Evolutionary conservation across 2,329 filamentous ascomycete species (phyloP), one percentile per base, ranked within the genome.

Genomic region (Teratosphaeria nubilosa): DNA sequence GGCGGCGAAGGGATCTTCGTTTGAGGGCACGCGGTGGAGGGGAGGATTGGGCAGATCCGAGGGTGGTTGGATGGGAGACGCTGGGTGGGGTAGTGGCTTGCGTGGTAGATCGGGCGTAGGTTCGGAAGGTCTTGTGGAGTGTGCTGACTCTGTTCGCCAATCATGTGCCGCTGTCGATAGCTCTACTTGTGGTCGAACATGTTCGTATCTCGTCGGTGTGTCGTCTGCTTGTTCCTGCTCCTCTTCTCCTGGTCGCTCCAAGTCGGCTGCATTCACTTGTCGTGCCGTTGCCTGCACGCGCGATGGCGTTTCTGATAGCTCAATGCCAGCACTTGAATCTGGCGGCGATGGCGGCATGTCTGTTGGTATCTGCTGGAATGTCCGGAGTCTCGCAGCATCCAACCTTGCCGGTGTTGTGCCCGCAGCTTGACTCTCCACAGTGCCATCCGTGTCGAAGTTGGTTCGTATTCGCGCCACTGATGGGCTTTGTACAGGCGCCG

Each of bases 401-500:
- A 61, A 48, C 37, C 24, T 58, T 30, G 30, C 24, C 7, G 55
- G 55, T 2, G 31, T 52, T 16, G n/a, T 14, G 1, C 57, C 56
- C 45, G 56, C 34, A 5, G 59, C 32, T 2, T 45, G 58, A 11
- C 54, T 56, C 16, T 61, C 62, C 10, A 59, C 55, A 14, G 56
- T 60, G 41, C 70, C 68, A 53, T 66, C 66, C 45, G 70, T 68
- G 62, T 56, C 62, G 41, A 66, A 64, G n/a, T 64, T 65, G 45
- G 61, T 58, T 58, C 64, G 61, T 37, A 68, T 57, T 52, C 68
- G 70, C 24, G 76, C 75, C 24, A 77, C 74, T 20, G 76, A 68
- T 48, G 77, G 76, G 9, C 75, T 73, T 45, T 76, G 66, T 13
- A 75, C 69, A 34, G 78, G 70, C 32, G 67, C 69, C 7, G 70